Evolutionary conservation across 192 early-diverging fungal species (phyloP).

Genomic region (Coemansia sp.): DNA sequence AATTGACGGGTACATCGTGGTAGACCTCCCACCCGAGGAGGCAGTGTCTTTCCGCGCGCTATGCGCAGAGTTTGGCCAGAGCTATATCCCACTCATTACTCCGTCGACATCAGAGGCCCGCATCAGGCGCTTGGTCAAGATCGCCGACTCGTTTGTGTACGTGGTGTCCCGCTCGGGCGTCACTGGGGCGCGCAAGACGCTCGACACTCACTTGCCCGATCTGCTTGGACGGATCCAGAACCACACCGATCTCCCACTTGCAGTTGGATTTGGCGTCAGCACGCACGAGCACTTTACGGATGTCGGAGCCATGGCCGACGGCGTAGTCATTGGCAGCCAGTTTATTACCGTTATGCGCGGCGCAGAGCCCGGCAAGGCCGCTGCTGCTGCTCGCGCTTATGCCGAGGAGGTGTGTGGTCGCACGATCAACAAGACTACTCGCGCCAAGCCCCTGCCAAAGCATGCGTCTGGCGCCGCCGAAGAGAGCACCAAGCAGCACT

Average conservation of each 20-base stretch:
- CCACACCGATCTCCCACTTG: conserved; percentile 81
- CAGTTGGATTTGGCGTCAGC: conserved; percentile 97
- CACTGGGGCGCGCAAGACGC: conserved; percentile 77
- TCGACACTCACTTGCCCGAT: conserved; percentile 70
- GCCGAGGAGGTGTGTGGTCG: conserved; percentile 61
- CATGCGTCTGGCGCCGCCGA: conserved; percentile 9
- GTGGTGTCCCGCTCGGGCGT: conserved; percentile 94
- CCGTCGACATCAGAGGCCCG: conserved; percentile 90
- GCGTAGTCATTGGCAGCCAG: conserved; percentile 94
- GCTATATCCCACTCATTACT: conserved; percentile 90
- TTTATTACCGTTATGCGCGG: conserved; percentile 82
- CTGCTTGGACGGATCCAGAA: conserved; percentile 80
- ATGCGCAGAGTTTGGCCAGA: conserved; percentile 73
- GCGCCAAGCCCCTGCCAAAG: conserved; percentile 31
- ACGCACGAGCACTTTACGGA: conserved; percentile 85
- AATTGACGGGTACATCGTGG: conserved; percentile 95
- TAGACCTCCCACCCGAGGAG: conserved; percentile 98
- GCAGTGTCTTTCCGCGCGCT: conserved; percentile 81
- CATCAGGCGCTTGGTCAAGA: conserved; percentile 72
- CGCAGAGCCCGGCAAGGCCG: conserved; percentile 51
- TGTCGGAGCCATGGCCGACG: conserved; percentile 88
- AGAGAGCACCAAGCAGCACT: conserved; percentile 35
- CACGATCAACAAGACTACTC: conserved; percentile 18
- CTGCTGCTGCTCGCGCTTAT: conserved; percentile 56
- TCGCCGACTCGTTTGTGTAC: conserved; percentile 95